phyloP scores from a whole-genome alignment of 164 flowering plant species.

The Magnolia sinica region DNA sequence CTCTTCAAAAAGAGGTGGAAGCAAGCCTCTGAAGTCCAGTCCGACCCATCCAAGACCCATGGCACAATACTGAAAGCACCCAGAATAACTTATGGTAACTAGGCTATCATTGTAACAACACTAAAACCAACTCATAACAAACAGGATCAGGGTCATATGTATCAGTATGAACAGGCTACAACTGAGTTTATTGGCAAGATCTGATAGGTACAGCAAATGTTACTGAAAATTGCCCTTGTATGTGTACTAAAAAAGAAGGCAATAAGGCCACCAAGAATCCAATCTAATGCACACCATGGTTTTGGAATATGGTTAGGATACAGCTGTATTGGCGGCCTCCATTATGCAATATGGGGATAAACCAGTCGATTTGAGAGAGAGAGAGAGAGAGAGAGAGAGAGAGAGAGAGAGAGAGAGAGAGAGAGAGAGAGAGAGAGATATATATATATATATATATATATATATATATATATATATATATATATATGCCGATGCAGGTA shows the following conservation, averaged over 20 bases:
- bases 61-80: constrained; percentile 71
- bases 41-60: constrained; percentile 99
- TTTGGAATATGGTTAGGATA: neutral
- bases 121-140: neutral
- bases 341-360: too few relatives aligned
- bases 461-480: too few relatives aligned
- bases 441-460: too few relatives aligned
- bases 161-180: too few relatives aligned
- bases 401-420: too few relatives aligned
- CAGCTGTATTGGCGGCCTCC: too few relatives aligned
- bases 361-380: too few relatives aligned
- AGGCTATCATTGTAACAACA: neutral
- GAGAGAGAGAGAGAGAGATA: too few relatives aligned
- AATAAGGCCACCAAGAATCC: neutral
- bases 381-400: too few relatives aligned
- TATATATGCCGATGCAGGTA: too few relatives aligned
- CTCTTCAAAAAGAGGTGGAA: constrained; percentile 97
- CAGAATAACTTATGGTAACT: neutral
- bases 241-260: neutral
- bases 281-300: neutral
- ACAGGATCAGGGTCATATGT: neutral
- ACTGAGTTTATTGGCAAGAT: neutral
- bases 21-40: constrained; percentile 92
- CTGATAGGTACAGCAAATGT: neutral
- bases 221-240: neutral